These are phyloP conservation scores for Calonectria naviculata DNA, from an alignment of 2,329 filamentous ascomycete genomes.

Conservation along the genomic window DNA sequence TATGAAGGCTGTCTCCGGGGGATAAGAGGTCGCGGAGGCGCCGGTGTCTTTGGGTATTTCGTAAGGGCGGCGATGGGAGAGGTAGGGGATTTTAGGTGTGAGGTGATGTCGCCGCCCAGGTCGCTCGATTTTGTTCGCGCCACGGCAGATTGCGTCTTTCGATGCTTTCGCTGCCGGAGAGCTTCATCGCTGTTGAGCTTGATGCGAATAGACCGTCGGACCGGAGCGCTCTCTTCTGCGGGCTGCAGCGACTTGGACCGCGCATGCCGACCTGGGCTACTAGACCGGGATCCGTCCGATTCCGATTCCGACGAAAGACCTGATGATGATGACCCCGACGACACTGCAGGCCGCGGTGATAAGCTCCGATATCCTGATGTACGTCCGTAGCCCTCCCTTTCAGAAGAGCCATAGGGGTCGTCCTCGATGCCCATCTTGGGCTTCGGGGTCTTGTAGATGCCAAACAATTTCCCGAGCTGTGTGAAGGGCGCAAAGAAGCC, in stretches of 20 bases:
- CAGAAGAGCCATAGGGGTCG: constrained; percentile 35
- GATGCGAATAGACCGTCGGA: constrained; percentile 87
- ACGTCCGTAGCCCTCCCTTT: constrained; percentile 42
- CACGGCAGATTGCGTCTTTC: constrained; percentile 66
- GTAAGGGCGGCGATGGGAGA: constrained; percentile 83
- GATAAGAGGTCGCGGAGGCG: constrained; percentile 89
- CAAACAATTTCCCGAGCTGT: constrained; percentile 75
- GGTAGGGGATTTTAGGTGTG: constrained; percentile 92
- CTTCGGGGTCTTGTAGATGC: constrained; percentile 52
- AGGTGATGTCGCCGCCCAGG: constrained; percentile 67
- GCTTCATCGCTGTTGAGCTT: constrained; percentile 87
- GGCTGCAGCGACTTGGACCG: constrained; percentile 72
- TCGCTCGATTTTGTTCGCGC: constrained; percentile 55
- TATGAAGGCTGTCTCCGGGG: constrained; percentile 92
- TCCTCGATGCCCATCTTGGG: constrained; percentile 55
- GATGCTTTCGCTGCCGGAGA: constrained; percentile 77
- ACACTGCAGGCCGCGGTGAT: constrained; percentile 39
- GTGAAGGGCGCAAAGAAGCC: constrained; percentile 83
- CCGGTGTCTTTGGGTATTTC: constrained; percentile 90
- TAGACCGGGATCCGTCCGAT: constrained; percentile 58
- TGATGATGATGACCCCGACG: constrained; percentile 65
- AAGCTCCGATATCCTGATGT: constrained; percentile 42
- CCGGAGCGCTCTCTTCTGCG: constrained; percentile 71
- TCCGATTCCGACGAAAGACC: constrained; percentile 79
- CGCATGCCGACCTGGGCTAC: constrained; percentile 58